Percentiles rank a stretch among this genome's conserved stretches.
Evolutionary conservation across 495 filamentous ascomycete genomes (phyloP).

Genomic region (Chaetomium cochliodes): DNA sequence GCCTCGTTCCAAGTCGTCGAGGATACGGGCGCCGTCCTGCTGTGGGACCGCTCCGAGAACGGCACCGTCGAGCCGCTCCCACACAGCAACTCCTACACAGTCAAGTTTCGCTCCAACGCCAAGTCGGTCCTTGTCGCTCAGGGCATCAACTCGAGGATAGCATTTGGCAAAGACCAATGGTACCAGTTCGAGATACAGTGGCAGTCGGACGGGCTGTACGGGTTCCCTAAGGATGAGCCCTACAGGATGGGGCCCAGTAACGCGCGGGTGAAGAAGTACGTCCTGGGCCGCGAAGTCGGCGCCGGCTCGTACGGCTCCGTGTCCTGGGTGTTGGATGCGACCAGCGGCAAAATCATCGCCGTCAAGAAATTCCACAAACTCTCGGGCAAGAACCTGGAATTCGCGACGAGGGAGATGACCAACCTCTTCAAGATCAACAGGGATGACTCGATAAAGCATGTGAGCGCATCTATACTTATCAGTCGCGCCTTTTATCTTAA

Average conservation of each 20-base stretch:
- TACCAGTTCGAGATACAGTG: constrained; percentile 38
- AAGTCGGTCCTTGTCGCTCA: constrained; percentile 34
- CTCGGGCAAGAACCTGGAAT: constrained; percentile 32
- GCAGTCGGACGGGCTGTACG: constrained; percentile 27
- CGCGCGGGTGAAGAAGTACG: constrained; percentile 26
- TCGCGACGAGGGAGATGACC: constrained; percentile 34
- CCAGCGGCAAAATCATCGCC: constrained; percentile 31
- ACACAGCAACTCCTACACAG: constrained; percentile 15
- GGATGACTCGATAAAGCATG: constrained; percentile 29
- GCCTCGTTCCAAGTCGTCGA: constrained; percentile 33
- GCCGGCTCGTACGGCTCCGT: constrained; percentile 37
- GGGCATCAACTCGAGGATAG: constrained; percentile 35
- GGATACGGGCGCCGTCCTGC: constrained; percentile 33
- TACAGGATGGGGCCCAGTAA: constrained; percentile 32
- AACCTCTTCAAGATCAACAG: constrained; percentile 33
- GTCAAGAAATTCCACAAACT: constrained; percentile 40
- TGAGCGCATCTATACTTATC: constrained; percentile 13
- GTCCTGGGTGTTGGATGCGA: constrained; percentile 31
- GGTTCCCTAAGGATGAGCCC: constrained; percentile 25
- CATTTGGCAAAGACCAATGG: constrained; percentile 29
- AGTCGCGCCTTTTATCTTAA: no score
- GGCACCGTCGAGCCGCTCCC: constrained; percentile 27
- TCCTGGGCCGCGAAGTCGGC: constrained; percentile 29
- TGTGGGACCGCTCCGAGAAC: constrained; percentile 30
- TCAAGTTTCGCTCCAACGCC: constrained; percentile 26